Evolutionary conservation across 306 rosid genomes (phyloP).

Genomic region (Begonia masoniana): DNA sequence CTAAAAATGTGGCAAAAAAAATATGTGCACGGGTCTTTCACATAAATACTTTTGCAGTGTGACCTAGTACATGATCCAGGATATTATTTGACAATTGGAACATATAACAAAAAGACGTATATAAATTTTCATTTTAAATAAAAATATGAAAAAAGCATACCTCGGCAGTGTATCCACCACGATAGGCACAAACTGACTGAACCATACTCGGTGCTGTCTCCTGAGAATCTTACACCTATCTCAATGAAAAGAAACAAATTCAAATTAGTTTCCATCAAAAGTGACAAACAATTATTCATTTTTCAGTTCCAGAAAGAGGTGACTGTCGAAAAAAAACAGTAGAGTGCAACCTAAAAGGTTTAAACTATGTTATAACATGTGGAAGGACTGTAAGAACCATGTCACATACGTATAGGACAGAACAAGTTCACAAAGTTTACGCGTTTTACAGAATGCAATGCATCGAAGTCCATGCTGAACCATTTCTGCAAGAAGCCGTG

Average conservation of each 20-base stretch:
- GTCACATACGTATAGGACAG: constrained; percentile 68
- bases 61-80: background rate
- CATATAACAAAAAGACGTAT: background rate
- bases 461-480: constrained; percentile 97
- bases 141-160: constrained; percentile 18
- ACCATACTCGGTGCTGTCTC: constrained; percentile 61
- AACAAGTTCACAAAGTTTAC: constrained; percentile 86
- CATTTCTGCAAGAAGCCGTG: constrained; percentile 88
- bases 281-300: constrained; percentile 6
- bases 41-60: no score
- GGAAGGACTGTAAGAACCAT: constrained; percentile 4
- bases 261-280: constrained; percentile 12
- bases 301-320: background rate
- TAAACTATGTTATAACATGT: constrained; percentile 3
- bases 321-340: constrained; percentile 2
- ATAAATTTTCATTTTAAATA: background rate
- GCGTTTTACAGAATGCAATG: constrained; percentile 77
- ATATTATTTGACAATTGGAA: background rate
- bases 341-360: constrained; percentile 11
- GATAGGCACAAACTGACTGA: constrained; percentile 64
- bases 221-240: constrained; percentile 78
- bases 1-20: no score
- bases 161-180: constrained; percentile 86
- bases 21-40: no score
- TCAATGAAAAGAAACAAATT: constrained; percentile 16